These are phyloP conservation scores for Salvia hispanica DNA, from an alignment of 257 asterid genomes.

Conservation along the genomic window DNA sequence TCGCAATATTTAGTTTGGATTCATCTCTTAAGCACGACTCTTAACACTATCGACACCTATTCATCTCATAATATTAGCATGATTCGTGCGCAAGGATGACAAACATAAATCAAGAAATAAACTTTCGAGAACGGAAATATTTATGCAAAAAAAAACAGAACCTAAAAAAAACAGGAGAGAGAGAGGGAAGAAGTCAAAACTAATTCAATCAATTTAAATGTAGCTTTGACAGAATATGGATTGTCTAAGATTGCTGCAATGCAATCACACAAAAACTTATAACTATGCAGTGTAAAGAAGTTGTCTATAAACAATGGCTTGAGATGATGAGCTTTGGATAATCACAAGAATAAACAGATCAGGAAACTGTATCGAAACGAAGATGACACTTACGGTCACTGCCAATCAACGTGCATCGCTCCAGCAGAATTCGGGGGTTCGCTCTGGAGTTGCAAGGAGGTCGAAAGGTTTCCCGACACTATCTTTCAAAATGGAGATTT, in stretches of 20 bases:
- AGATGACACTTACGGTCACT: slow-evolving; percentile 5
- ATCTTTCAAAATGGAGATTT: slow-evolving; percentile 86
- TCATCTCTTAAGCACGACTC: too few relatives aligned
- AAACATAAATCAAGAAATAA: too few relatives aligned
- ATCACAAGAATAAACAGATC: slow-evolving; percentile 29
- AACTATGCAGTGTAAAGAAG: slow-evolving; percentile 39
- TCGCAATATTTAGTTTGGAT: too few relatives aligned
- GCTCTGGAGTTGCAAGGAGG: slow-evolving; percentile 79
- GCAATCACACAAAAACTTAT: slow-evolving; percentile 31
- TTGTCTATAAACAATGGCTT: slow-evolving; percentile 30
- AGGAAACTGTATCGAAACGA: slow-evolving; percentile 7
- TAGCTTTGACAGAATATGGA: not conserved
- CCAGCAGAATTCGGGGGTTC: slow-evolving; percentile 52
- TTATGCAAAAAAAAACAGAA: too few relatives aligned
- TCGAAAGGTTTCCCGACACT: slow-evolving; percentile 69
- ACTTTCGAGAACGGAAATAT: too few relatives aligned
- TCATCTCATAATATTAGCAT: too few relatives aligned
- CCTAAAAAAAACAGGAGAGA: too few relatives aligned
- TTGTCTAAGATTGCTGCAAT: slow-evolving; percentile 14
- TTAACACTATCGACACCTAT: too few relatives aligned
- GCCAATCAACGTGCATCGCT: slow-evolving; percentile 23
- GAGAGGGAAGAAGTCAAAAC: not conserved
- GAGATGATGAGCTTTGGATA: slow-evolving; percentile 34
- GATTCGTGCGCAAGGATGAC: too few relatives aligned
- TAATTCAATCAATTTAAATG: slow-evolving; percentile 5